These are phyloP conservation scores for Mortierella sp. DNA, from an alignment of 371 early-diverging fungal genomes.

Conservation along the genomic window DNA sequence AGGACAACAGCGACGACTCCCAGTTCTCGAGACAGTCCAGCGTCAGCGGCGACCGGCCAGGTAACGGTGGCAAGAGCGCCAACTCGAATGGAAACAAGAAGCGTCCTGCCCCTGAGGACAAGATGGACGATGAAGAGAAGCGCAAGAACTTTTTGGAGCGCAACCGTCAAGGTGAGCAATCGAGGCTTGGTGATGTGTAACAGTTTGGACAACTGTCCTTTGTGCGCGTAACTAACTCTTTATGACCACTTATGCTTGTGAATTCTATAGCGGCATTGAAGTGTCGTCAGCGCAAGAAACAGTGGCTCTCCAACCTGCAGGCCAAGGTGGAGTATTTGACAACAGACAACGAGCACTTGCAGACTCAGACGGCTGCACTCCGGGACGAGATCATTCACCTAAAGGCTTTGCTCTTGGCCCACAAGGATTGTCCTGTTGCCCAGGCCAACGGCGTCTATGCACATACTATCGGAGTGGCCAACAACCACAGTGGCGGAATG, in stretches of 20 bases:
- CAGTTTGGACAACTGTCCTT: too few species aligned
- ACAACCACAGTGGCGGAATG: slow-evolving; percentile 26
- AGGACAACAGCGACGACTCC: slow-evolving; percentile 47
- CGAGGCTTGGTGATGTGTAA: background rate
- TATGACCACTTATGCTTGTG: slow-evolving; percentile 3
- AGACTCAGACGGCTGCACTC: slow-evolving; percentile 72
- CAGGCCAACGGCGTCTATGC: slow-evolving; percentile 71
- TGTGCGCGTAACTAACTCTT: background rate
- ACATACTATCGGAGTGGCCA: slow-evolving; percentile 43
- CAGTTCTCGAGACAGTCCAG: slow-evolving; percentile 22
- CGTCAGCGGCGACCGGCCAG: slow-evolving; percentile 12
- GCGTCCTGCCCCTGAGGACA: slow-evolving; percentile 45
- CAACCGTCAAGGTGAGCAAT: slow-evolving; percentile 78
- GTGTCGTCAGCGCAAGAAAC: slow-evolving; percentile 92
- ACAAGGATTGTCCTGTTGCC: slow-evolving; percentile 82
- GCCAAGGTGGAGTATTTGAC: slow-evolving; percentile 79
- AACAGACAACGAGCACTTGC: slow-evolving; percentile 79
- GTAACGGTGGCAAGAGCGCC: background rate
- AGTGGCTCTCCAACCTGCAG: slow-evolving; percentile 84
- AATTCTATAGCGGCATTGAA: slow-evolving; percentile 78
- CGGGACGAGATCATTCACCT: slow-evolving; percentile 81
- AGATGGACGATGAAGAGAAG: slow-evolving; percentile 75
- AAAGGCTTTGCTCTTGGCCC: slow-evolving; percentile 80
- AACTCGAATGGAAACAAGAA: slow-evolving; percentile 25
- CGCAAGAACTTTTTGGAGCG: slow-evolving; percentile 86